Evolutionary conservation across 176 grass and related monocot species (phyloP).

Genomic region (Urochloa ruziziensis): DNA sequence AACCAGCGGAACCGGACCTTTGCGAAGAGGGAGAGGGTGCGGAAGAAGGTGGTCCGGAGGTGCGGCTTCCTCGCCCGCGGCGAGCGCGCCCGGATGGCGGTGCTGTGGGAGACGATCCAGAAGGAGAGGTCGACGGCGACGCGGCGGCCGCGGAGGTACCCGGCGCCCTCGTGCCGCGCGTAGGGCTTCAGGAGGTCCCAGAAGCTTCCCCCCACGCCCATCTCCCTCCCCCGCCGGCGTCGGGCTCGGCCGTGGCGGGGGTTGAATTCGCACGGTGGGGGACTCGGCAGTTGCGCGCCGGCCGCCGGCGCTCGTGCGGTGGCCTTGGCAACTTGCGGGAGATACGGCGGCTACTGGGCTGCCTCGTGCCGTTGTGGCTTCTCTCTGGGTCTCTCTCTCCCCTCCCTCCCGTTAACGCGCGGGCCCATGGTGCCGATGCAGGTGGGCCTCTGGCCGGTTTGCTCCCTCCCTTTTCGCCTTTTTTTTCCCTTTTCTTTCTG

Average conservation of each 20-base stretch:
- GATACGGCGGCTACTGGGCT: constrained; percentile 14
- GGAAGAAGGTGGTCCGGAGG: constrained; percentile 81
- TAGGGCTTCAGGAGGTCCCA: constrained; percentile 87
- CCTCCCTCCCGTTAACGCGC: not conserved
- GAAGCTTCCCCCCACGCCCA: constrained; percentile 82
- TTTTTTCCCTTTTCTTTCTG: not conserved
- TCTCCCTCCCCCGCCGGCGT: constrained; percentile 17
- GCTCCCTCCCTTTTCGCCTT: not conserved
- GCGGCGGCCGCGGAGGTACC: constrained; percentile 72
- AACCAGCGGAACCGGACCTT: constrained; percentile 42
- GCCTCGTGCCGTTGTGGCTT: not conserved
- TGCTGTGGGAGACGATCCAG: constrained; percentile 87
- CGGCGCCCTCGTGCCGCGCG: constrained; percentile 55
- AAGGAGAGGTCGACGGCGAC: constrained; percentile 96
- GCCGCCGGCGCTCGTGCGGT: constrained; percentile 1
- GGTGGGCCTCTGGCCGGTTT: constrained; percentile 22
- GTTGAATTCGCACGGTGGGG: not conserved
- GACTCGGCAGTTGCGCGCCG: not conserved
- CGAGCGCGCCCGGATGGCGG: constrained; percentile 50
- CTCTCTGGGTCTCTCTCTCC: not conserved
- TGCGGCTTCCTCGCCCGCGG: constrained; percentile 62
- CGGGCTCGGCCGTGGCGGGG: not conserved
- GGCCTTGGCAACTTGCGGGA: not conserved
- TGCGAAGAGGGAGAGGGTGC: constrained; percentile 85
- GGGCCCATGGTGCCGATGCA: constrained; percentile 2